These are phyloP conservation scores for Hypoxylon subgilvum DNA, from an alignment of 495 filamentous ascomycete species.

Conservation along the genomic window DNA sequence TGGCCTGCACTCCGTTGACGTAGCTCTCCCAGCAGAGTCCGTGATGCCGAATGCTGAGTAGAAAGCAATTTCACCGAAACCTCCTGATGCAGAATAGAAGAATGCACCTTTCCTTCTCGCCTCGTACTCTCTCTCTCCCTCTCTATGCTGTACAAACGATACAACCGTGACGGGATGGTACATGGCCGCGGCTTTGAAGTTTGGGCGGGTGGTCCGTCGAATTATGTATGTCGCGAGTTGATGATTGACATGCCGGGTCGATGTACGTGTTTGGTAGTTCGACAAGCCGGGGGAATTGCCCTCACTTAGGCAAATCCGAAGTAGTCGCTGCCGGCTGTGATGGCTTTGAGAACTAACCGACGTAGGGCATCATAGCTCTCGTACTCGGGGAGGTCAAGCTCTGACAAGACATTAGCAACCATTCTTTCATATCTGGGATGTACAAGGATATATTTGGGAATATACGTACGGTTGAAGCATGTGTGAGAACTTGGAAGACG, in stretches of 20 bases:
- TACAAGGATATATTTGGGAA: slow-evolving; percentile 4
- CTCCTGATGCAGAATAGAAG: slow-evolving; percentile 6
- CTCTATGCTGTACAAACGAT: slow-evolving; percentile 33
- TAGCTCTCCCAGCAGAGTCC: slow-evolving; percentile 9
- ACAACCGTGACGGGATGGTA: slow-evolving; percentile 12
- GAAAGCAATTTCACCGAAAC: slow-evolving; percentile 10
- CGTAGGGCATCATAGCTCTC: slow-evolving; percentile 92
- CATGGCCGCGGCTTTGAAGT: not conserved
- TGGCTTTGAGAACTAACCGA: slow-evolving; percentile 86
- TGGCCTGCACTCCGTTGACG: slow-evolving; percentile 38
- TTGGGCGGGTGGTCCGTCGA: not conserved
- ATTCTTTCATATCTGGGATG: slow-evolving; percentile 1
- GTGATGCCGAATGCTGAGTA: slow-evolving; percentile 24
- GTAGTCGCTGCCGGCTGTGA: slow-evolving; percentile 95
- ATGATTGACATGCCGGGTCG: not conserved
- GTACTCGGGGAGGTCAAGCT: slow-evolving; percentile 98
- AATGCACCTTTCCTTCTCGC: slow-evolving; percentile 19
- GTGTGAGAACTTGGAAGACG: slow-evolving; percentile 95
- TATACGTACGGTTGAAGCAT: slow-evolving; percentile 96
- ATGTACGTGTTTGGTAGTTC: no score
- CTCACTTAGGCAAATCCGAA: slow-evolving; percentile 87
- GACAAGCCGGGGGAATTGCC: not conserved
- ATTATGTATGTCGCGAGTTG: not conserved
- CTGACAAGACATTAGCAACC: slow-evolving; percentile 58
- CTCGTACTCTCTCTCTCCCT: slow-evolving; percentile 9